phyloP scores from a whole-genome alignment of 192 early-diverging fungal species.

The Chytriomyces sp. region DNA sequence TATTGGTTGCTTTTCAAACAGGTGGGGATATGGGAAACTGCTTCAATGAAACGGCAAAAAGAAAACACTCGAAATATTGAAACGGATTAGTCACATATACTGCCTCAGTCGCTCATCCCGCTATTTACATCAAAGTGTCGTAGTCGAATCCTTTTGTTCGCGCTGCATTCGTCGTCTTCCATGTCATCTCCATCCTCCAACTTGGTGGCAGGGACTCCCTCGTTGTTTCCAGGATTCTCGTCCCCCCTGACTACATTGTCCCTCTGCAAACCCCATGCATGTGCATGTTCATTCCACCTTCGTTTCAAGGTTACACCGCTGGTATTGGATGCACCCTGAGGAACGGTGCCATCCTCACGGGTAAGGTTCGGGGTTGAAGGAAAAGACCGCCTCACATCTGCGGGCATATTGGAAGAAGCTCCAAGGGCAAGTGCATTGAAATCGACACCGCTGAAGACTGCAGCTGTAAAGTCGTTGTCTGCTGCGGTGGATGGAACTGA shows the following conservation, averaged over 20 bases:
- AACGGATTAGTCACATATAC: background rate
- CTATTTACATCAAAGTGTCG: background rate
- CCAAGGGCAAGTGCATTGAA: constrained; percentile 4
- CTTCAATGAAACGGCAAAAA: background rate
- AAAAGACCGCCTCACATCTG: too few species aligned
- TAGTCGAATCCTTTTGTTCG: background rate
- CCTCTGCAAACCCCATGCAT: too few species aligned
- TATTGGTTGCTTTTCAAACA: too few species aligned
- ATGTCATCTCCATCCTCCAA: background rate
- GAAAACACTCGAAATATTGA: background rate
- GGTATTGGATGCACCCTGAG: too few species aligned
- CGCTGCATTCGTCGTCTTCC: background rate
- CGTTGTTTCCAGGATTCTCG: background rate
- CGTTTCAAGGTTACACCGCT: too few species aligned
- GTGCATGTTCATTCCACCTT: too few species aligned
- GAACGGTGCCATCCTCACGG: too few species aligned
- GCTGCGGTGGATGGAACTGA: background rate
- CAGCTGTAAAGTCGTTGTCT: background rate
- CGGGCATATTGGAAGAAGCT: background rate
- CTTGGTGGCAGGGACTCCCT: background rate
- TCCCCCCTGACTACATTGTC: background rate
- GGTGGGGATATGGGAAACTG: too few species aligned
- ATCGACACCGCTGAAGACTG: constrained; percentile 12
- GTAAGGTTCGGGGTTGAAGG: too few species aligned
- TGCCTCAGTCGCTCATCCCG: background rate